Percentiles rank a stretch among this genome's conserved stretches.
These are phyloP conservation scores for Capronia americana DNA, from an alignment of 2,329 filamentous ascomycete genomes.

Conservation along the genomic window DNA sequence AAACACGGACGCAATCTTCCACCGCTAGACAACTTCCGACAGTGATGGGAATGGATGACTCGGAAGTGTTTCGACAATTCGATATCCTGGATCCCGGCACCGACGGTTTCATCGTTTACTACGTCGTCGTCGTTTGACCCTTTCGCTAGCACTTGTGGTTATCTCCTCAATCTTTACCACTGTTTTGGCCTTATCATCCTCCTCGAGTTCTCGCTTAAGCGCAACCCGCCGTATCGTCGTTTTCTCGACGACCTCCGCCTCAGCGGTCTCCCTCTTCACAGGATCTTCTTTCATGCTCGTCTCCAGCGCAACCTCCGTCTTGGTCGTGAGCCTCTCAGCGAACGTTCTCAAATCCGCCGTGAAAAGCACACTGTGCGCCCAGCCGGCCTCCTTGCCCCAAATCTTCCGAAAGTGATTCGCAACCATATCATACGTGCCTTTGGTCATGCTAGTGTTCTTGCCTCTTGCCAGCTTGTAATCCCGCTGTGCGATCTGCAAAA, in stretches of 20 bases:
- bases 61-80: constrained; percentile 16
- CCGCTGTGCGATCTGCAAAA: constrained; percentile 96
- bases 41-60: constrained; percentile 1
- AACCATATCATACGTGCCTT: constrained; percentile 85
- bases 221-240: constrained; percentile 25
- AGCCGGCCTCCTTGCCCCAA: constrained; percentile 93
- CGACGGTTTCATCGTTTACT: constrained; percentile 33
- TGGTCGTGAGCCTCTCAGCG: constrained; percentile 65
- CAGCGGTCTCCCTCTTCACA: constrained; percentile 42
- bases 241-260: constrained; percentile 31
- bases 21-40: not conserved
- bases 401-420: constrained; percentile 86
- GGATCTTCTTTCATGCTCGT: constrained; percentile 44
- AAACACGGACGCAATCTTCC: constrained; percentile 2
- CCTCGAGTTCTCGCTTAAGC: constrained; percentile 35
- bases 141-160: constrained; percentile 30
- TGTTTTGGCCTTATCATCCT: constrained; percentile 30
- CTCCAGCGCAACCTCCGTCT: constrained; percentile 45
- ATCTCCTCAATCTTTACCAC: constrained; percentile 35
- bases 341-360: constrained; percentile 90
- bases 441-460: constrained; percentile 84
- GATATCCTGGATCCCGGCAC: constrained; percentile 9
- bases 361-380: constrained; percentile 97
- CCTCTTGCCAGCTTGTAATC: constrained; percentile 91
- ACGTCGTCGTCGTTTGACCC: constrained; percentile 38